A percentile compares a stretch with the other conserved stretches of the same genome.
These are phyloP conservation scores for Geotrichum phurueaensis DNA, from an alignment of 1,139 yeast species.

Conservation along the genomic window DNA sequence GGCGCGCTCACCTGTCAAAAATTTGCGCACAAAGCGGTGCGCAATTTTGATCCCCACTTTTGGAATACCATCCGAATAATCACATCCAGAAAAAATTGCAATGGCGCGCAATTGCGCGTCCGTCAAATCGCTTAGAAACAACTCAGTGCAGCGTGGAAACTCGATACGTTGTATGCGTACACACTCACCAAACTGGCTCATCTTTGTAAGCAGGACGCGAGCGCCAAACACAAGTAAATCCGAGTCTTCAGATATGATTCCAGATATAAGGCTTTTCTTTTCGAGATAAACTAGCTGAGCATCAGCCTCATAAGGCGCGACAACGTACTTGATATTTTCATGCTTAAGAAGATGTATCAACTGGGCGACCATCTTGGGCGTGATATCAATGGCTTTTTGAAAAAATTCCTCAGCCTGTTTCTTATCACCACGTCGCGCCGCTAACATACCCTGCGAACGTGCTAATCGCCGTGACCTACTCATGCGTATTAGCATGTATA, in stretches of 20 bases:
- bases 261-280: slow-evolving; percentile 66
- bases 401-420: slow-evolving; percentile 61
- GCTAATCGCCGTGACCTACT: slow-evolving; percentile 47
- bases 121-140: slow-evolving; percentile 42
- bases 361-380: slow-evolving; percentile 86
- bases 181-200: slow-evolving; percentile 66
- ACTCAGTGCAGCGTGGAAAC: slow-evolving; percentile 37
- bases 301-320: slow-evolving; percentile 98
- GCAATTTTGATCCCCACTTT: slow-evolving; percentile 81
- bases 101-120: slow-evolving; percentile 61
- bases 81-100: slow-evolving; percentile 93
- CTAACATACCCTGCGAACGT: slow-evolving; percentile 36
- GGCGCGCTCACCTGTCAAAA: slow-evolving; percentile 49
- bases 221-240: slow-evolving; percentile 91
- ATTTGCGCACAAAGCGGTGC: slow-evolving; percentile 51
- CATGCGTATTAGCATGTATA: slow-evolving; percentile 18
- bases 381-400: slow-evolving; percentile 77
- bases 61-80: slow-evolving; percentile 81
- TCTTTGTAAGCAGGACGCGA: slow-evolving; percentile 63
- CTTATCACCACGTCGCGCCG: slow-evolving; percentile 47
- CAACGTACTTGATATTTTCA: slow-evolving; percentile 62
- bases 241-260: slow-evolving; percentile 89
- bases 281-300: slow-evolving; percentile 93
- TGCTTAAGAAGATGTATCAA: slow-evolving; percentile 63
- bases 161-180: slow-evolving; percentile 54